Evolutionary conservation across 768 basidiomycete species (phyloP), one percentile per base, ranked within the genome.

Genomic region (Mycena rebaudengoi): DNA sequence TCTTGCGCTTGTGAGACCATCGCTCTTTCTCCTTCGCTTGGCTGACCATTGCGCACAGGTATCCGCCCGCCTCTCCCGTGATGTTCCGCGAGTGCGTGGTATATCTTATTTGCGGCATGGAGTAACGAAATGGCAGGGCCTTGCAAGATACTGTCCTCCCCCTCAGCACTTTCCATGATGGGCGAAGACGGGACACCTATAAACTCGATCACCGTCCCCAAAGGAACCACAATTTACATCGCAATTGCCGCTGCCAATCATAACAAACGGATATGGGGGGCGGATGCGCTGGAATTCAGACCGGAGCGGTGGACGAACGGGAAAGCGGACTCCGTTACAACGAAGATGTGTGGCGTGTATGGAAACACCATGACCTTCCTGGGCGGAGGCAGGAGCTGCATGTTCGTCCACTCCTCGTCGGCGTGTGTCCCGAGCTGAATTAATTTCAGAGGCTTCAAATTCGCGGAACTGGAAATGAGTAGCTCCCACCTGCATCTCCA

Each of bases 201-300:
- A 16, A 55, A 63, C 14, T 67, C 75, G 35, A 53, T 73, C 18
- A 62, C 69, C 37, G 61, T 82, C 16, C 64, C 70, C 2, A 74
- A 76, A 46, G 60, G 70, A 54, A 76, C 77, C 18, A 43, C 68
- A 26, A 62, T 78, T 48, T 55, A 73, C 32, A 65, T 75, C 25
- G 76, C 70, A 21, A 71, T 73, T 43, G 30, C 74, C 20, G 66
- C 69, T 43, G 71, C 72, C 21, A 83, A 83, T 60, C 64, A 68
- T 13, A 75, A 78, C 62, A 72, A 73, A 44, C 71, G 70, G 3
- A 57, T 82, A 12, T 84, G 81, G 82, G 82, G 83, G 7, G 64
- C 71, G 10, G 82, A 85, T 62, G 78, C 79, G 0, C 50, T 70
- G 21, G 80, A 83, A 59, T 83, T 80, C 78, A 83, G 80, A 57